Conservation (phyloP, 352 stramenopile genomes). For the Aphanomyces astaci region DNA sequence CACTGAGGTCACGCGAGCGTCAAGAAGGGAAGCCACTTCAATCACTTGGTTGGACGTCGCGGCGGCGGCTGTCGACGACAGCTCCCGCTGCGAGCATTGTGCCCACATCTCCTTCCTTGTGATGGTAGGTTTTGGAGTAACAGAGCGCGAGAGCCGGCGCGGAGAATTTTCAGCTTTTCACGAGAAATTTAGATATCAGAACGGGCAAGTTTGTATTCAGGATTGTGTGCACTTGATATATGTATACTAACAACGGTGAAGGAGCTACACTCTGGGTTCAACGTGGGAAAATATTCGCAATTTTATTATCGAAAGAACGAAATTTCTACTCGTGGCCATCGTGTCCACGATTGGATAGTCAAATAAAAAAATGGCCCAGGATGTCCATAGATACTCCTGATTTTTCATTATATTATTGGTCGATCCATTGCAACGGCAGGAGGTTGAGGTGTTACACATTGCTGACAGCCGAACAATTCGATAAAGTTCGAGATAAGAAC, state of each 20-base stretch:
- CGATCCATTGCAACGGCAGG: neutral
- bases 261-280: neutral
- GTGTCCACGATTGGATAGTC: neutral
- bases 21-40: neutral
- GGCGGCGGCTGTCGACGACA: neutral
- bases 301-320: too few relatives aligned
- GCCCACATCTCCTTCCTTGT: conserved; percentile 5
- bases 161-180: neutral
- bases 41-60: conserved; percentile 2
- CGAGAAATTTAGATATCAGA: neutral
- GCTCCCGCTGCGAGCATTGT: neutral
- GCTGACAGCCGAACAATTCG: neutral
- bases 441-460: neutral
- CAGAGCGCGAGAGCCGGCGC: neutral
- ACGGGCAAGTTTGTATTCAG: neutral
- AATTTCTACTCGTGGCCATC: neutral
- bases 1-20: neutral
- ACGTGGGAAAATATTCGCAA: too few relatives aligned
- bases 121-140: conserved; percentile 6
- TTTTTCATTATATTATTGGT: neutral
- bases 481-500: neutral
- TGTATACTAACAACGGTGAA: neutral
- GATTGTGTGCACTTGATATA: neutral
- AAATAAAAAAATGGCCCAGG: neutral
- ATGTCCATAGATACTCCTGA: neutral